These are phyloP conservation scores for Schizosaccharomyces japonicus DNA, from an alignment of 805 yeast genomes.

Conservation along the genomic window DNA sequence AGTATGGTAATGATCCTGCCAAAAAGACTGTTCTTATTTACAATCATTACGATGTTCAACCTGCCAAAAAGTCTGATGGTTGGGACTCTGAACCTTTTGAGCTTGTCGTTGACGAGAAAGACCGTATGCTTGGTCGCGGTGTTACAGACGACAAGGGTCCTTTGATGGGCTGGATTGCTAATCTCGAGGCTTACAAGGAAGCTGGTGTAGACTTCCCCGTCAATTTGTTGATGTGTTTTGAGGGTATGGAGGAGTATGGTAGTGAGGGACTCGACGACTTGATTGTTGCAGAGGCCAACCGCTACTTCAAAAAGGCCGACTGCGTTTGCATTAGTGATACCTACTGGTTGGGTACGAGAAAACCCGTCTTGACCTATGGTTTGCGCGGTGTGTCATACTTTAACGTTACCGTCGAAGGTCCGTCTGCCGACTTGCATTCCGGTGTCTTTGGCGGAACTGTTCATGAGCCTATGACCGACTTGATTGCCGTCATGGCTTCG, in stretches of 20 bases:
- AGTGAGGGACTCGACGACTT: conserved; percentile 73
- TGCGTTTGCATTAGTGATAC: conserved; percentile 92
- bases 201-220: conserved; percentile 78
- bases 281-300: conserved; percentile 51
- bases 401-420: conserved; percentile 61
- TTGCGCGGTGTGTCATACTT: conserved; percentile 91
- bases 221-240: conserved; percentile 76
- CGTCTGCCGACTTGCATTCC: conserved; percentile 89
- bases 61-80: conserved; percentile 78
- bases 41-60: conserved; percentile 97
- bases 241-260: conserved; percentile 98
- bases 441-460: conserved; percentile 95
- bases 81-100: conserved; percentile 86
- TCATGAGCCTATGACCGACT: conserved; percentile 92
- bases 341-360: conserved; percentile 92
- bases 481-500: conserved; percentile 48
- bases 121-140: conserved; percentile 69
- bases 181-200: conserved; percentile 69
- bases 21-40: conserved; percentile 80
- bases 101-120: conserved; percentile 36
- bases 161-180: conserved; percentile 87
- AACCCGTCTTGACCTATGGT: conserved; percentile 93
- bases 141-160: conserved; percentile 97
- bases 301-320: conserved; percentile 69
- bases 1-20: conserved; percentile 55